phyloP scores from a whole-genome alignment of 2,329 filamentous ascomycete genomes.

The Fonsecaea monophora region DNA sequence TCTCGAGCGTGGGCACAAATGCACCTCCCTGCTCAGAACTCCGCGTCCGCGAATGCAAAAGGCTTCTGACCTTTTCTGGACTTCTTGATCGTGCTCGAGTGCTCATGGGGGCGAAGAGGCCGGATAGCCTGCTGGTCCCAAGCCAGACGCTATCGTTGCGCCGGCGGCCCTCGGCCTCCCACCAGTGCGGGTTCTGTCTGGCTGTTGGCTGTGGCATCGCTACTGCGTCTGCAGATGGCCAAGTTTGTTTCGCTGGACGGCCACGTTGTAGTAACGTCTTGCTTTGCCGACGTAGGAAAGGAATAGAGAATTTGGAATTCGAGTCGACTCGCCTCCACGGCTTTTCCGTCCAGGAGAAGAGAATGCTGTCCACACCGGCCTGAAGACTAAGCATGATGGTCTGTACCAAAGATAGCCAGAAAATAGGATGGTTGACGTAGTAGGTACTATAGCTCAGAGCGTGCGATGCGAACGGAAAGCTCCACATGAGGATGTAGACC shows the following conservation, averaged over 20 bases:
- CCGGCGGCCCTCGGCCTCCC: conserved; percentile 38
- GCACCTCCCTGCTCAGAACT: conserved; percentile 19
- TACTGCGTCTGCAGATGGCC: background rate
- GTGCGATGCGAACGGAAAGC: conserved; percentile 72
- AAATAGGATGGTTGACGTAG: conserved; percentile 61
- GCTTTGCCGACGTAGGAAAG: conserved; percentile 7
- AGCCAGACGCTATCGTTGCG: conserved; percentile 40
- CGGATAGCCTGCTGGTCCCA: conserved; percentile 28
- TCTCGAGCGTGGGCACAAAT: conserved; percentile 17
- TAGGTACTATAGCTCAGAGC: conserved; percentile 64
- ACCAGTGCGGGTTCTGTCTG: conserved; percentile 31
- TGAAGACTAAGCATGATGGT: conserved; percentile 68
- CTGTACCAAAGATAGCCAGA: conserved; percentile 61
- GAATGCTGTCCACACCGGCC: conserved; percentile 69
- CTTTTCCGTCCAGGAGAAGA: conserved; percentile 73
- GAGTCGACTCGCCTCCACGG: conserved; percentile 61
- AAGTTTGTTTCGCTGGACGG: conserved; percentile 1
- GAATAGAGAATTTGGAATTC: conserved; percentile 28
- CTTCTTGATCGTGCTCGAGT: conserved; percentile 30
- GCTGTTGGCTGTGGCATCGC: background rate
- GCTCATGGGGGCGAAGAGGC: conserved; percentile 19
- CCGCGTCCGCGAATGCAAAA: conserved; percentile 12
- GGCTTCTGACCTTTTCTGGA: conserved; percentile 19
- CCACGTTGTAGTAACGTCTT: conserved; percentile 17
- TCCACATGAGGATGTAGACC: conserved; percentile 75